Percentiles rank a stretch among this genome's conserved stretches.
Evolutionary conservation across 306 rosid genomes (phyloP).

Genomic region (Ziziphus jujuba): DNA sequence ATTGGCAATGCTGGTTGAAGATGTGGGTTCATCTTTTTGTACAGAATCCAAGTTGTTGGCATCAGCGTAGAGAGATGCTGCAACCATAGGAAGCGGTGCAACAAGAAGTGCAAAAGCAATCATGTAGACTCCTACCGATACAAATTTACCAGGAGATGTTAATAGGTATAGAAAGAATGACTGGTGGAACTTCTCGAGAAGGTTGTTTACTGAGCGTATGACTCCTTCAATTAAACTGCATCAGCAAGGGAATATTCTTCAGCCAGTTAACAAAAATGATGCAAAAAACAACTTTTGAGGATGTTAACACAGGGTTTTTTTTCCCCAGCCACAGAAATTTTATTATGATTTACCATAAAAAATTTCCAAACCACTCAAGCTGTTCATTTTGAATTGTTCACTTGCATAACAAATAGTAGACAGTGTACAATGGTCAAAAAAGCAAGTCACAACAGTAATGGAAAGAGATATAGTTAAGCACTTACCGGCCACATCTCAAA

Average conservation of each 20-base stretch:
- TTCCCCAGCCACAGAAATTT: not conserved
- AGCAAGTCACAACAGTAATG: not conserved
- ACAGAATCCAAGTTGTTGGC: conserved; percentile 32
- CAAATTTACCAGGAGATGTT: conserved; percentile 84
- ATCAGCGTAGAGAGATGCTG: conserved; percentile 70
- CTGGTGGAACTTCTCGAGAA: conserved; percentile 95
- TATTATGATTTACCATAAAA: not conserved
- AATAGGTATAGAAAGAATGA: conserved; percentile 86
- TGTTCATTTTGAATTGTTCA: conserved; percentile 12
- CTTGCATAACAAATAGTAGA: not conserved
- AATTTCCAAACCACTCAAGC: not conserved
- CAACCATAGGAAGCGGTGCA: conserved; percentile 87
- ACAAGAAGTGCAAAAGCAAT: conserved; percentile 84
- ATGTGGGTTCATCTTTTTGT: conserved; percentile 31
- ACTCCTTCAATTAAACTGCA: conserved; percentile 96
- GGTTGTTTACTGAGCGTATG: conserved; percentile 84
- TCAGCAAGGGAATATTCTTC: conserved; percentile 19
- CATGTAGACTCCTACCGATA: conserved; percentile 94
- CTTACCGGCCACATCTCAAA: conserved; percentile 78
- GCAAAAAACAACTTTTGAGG: not conserved
- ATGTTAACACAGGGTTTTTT: not conserved
- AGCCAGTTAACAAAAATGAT: conserved; percentile 11
- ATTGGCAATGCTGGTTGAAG: conserved; percentile 33
- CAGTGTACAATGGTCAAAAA: not conserved
- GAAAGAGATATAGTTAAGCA: conserved; percentile 19